phyloP scores from a whole-genome alignment of 306 rosid genomes.

The Arachis stenosperma region DNA sequence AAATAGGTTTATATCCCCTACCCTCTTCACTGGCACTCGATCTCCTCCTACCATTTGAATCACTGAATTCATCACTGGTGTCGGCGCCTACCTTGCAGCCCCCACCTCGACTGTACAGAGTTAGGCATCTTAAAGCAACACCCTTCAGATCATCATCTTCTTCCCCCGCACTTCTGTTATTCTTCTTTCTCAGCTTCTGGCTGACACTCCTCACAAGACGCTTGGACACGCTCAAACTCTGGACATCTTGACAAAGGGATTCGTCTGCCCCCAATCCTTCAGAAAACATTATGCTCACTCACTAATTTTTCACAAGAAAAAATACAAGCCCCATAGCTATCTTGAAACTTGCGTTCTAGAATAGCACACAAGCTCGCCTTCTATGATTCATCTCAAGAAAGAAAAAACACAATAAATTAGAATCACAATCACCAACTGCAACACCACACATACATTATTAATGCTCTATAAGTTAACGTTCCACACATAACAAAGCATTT shows the following conservation, averaged over 20 bases:
- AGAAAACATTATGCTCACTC: slow-evolving; percentile 60
- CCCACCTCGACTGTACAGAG: slow-evolving; percentile 82
- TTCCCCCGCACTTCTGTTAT: slow-evolving; percentile 55
- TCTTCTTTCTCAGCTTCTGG: slow-evolving; percentile 82
- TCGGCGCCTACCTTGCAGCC: slow-evolving; percentile 99
- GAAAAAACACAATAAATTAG: slow-evolving; percentile 40
- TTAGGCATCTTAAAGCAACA: slow-evolving; percentile 75
- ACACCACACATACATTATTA: not conserved
- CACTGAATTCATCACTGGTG: slow-evolving; percentile 79
- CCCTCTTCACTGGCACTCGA: slow-evolving; percentile 93
- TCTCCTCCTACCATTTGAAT: slow-evolving; percentile 77
- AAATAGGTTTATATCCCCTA: slow-evolving; percentile 71
- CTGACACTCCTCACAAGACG: slow-evolving; percentile 89
- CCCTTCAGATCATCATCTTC: slow-evolving; percentile 71
- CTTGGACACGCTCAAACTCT: slow-evolving; percentile 76
- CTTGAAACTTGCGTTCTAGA: slow-evolving; percentile 31
- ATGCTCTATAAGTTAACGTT: slow-evolving; percentile 10
- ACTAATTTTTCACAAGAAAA: slow-evolving; percentile 42
- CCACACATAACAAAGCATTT: slow-evolving; percentile 13
- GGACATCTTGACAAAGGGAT: slow-evolving; percentile 64
- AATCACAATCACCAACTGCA: slow-evolving; percentile 28
- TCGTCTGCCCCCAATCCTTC: slow-evolving; percentile 61
- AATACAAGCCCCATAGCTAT: slow-evolving; percentile 44
- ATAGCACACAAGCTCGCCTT: slow-evolving; percentile 39
- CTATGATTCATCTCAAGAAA: slow-evolving; percentile 41